Base-by-base conservation (phyloP, 305 asterid species). In the Andrographis paniculata region DNA sequence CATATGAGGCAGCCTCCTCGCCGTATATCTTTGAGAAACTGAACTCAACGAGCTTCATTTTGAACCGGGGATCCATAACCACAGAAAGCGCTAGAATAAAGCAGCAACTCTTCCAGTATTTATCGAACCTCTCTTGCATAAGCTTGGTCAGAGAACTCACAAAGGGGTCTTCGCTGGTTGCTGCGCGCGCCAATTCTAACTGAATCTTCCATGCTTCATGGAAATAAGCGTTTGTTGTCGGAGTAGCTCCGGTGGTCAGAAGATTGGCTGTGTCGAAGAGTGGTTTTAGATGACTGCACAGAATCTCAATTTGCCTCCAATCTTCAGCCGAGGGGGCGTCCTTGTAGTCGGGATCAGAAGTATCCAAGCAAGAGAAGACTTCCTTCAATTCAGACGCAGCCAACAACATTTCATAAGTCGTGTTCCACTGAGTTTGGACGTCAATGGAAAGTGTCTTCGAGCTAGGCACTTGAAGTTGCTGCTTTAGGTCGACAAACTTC, bases 131-230 rank as follows among this genome's bases (percentile, higher is more conserved):
- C 60, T 75, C 94, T 53, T 77, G 85, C 93, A 87, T 87, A 10
- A 72, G 55, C 45, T 79, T 80, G 1, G 94, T 72, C 33, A 91
- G 78, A 41, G 71, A 38, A 18, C 80, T 64, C 35, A 78, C 60
- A 52, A 79, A 74, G 0, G 78, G 80, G 58, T 91, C 96, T 14
- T 83, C 95, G 3, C 79, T 77, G 10, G 71, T 55, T 3, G 89
- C 76, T 0, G 87, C 89, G 1, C 93, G 94, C 2, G 85, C 84
- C 20, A 87, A 55, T 59, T 91, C 99, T 61, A 91, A 36, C 63
- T 83, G 95, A 56, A 91, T 80, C 79, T 86, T 91, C 99, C 96
- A 91, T 11, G 81, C 96, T 66, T 91, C 96, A 17, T 86, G 99
- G 69, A 91, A 91, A 68, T 86, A 86, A 3, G 80, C 66, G 68